Evolutionary conservation across 768 basidiomycete genomes (phyloP).

Genomic region (Podaxis pistillaris): DNA sequence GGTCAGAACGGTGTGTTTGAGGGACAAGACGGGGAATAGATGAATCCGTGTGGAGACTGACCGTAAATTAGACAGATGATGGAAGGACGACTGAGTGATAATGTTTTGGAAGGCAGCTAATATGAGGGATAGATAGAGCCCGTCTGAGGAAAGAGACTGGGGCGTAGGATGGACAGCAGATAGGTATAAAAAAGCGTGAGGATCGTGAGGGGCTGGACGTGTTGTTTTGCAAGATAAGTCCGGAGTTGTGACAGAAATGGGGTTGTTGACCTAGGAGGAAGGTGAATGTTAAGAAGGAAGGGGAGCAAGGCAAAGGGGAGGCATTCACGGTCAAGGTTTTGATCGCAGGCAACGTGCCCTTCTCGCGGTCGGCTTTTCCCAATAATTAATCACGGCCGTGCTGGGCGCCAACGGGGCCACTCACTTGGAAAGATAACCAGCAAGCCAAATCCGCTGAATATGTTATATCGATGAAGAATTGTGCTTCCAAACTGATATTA

Average conservation of each 20-base stretch:
- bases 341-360: conserved; percentile 80
- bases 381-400: conserved; percentile 29
- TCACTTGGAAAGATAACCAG: not conserved
- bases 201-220: conserved; percentile 51
- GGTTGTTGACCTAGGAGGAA: conserved; percentile 28
- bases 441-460: not conserved
- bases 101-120: conserved; percentile 6
- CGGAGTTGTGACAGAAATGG: conserved; percentile 28
- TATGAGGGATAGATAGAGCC: conserved; percentile 28
- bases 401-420: conserved; percentile 10
- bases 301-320: conserved; percentile 60
- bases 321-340: conserved; percentile 59
- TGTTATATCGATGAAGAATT: conserved; percentile 13
- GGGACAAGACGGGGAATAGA: conserved; percentile 19
- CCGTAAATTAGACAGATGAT: conserved; percentile 43
- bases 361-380: conserved; percentile 50
- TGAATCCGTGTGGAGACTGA: conserved; percentile 24
- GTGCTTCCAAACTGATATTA: not conserved
- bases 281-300: conserved; percentile 45
- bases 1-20: conserved; percentile 27
- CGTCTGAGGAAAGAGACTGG: conserved; percentile 1
- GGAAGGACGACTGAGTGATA: not conserved
- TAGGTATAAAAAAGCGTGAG: conserved; percentile 42
- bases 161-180: conserved; percentile 17
- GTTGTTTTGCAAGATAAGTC: conserved; percentile 28